Evolutionary conservation across 2,329 filamentous ascomycete species (phyloP).

Genomic region (Colletotrichum viniferum): DNA sequence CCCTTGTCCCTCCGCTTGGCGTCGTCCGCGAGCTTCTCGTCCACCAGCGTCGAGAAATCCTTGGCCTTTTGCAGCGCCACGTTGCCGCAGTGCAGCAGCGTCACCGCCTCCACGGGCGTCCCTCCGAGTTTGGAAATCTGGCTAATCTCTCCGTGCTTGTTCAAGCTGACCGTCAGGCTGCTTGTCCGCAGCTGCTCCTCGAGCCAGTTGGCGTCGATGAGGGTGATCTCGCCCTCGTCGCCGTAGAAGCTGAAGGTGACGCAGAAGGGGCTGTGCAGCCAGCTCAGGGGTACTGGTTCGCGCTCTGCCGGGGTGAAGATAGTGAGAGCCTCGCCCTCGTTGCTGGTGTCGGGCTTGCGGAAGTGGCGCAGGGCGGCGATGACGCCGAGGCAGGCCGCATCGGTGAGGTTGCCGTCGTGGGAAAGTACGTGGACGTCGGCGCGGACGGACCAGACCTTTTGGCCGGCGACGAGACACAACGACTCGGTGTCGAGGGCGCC

Average conservation of each 20-base stretch:
- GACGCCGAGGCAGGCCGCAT: slow-evolving; percentile 84
- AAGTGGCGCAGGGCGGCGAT: slow-evolving; percentile 92
- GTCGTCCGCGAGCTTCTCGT: slow-evolving; percentile 77
- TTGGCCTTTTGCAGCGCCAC: slow-evolving; percentile 80
- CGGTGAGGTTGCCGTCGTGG: slow-evolving; percentile 88
- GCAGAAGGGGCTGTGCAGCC: slow-evolving; percentile 91
- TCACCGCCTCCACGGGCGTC: slow-evolving; percentile 77
- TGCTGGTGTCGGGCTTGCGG: slow-evolving; percentile 84
- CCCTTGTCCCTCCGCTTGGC: slow-evolving; percentile 78
- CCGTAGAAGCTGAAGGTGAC: slow-evolving; percentile 87
- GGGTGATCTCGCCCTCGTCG: slow-evolving; percentile 70
- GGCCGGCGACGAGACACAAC: slow-evolving; percentile 87
- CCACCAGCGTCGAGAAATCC: slow-evolving; percentile 76
- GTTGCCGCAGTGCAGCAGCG: slow-evolving; percentile 76
- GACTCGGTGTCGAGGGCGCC: slow-evolving; percentile 95
- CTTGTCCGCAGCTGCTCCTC: slow-evolving; percentile 80
- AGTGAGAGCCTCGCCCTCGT: slow-evolving; percentile 83
- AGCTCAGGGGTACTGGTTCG: slow-evolving; percentile 86
- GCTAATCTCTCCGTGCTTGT: slow-evolving; percentile 88
- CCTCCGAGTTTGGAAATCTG: slow-evolving; percentile 92
- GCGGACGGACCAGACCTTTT: slow-evolving; percentile 90
- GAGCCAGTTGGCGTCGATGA: slow-evolving; percentile 74
- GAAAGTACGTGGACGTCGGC: slow-evolving; percentile 91
- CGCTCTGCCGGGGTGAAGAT: slow-evolving; percentile 85
- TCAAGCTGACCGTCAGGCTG: slow-evolving; percentile 82